These are phyloP conservation scores for Cyclocybe cylindracea DNA, from an alignment of 768 basidiomycete species.

Conservation along the genomic window DNA sequence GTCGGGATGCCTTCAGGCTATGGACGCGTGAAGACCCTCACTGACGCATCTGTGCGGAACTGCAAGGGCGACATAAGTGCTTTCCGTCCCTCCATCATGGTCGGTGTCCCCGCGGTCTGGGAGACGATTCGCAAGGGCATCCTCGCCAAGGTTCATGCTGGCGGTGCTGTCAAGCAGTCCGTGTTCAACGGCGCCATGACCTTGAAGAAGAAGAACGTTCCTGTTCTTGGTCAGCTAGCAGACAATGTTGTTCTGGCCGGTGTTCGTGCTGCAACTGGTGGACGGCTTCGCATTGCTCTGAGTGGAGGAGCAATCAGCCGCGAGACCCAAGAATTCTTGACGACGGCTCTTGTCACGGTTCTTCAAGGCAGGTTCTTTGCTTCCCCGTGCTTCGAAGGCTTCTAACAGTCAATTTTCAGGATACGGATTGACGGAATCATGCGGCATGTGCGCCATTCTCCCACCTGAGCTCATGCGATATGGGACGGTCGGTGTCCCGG, in stretches of 20 bases:
- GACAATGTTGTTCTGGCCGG: constrained; percentile 77
- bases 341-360: constrained; percentile 74
- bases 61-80: constrained; percentile 82
- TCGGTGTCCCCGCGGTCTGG: constrained; percentile 96
- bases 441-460: constrained; percentile 87
- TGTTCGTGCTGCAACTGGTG: constrained; percentile 85
- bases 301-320: constrained; percentile 84
- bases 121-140: constrained; percentile 97
- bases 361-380: constrained; percentile 68
- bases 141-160: constrained; percentile 70
- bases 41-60: constrained; percentile 88
- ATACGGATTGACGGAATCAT: constrained; percentile 96
- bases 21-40: constrained; percentile 93
- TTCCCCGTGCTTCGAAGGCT: neutral
- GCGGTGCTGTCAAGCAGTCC: constrained; percentile 66
- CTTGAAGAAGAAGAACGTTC: constrained; percentile 72
- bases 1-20: constrained; percentile 85
- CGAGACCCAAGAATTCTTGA: constrained; percentile 92
- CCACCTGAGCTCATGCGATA: constrained; percentile 81
- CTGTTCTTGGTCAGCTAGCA: constrained; percentile 63
- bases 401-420: constrained; percentile 43
- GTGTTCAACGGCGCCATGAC: constrained; percentile 81
- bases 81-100: constrained; percentile 87
- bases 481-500: constrained; percentile 81
- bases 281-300: constrained; percentile 76